These are phyloP conservation scores for Apiotrichum laibachii DNA, from an alignment of 1,284 basidiomycete species.

Conservation along the genomic window DNA sequence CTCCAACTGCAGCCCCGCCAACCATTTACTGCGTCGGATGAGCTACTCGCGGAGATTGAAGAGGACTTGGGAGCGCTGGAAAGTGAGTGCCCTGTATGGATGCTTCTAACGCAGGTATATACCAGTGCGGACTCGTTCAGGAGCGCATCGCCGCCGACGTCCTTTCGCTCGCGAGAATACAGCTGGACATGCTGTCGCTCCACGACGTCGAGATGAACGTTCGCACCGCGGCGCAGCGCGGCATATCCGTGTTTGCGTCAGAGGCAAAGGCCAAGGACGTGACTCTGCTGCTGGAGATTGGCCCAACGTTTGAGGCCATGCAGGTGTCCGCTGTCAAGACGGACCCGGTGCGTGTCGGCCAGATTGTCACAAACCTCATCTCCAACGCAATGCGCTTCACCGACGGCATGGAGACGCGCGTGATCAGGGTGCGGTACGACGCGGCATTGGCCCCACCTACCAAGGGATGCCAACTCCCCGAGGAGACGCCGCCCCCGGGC, in stretches of 20 bases:
- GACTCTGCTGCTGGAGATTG: slow-evolving; percentile 34
- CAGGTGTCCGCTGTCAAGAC: slow-evolving; percentile 38
- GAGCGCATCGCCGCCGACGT: slow-evolving; percentile 53
- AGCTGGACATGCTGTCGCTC: slow-evolving; percentile 46
- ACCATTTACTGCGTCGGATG: slow-evolving; percentile 16
- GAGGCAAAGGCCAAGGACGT: slow-evolving; percentile 44
- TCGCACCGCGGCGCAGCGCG: slow-evolving; percentile 43
- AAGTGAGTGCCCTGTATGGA: slow-evolving; percentile 12
- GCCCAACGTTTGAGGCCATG: slow-evolving; percentile 27
- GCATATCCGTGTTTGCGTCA: slow-evolving; percentile 36
- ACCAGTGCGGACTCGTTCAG: slow-evolving; percentile 50
- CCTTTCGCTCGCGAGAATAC: slow-evolving; percentile 51
- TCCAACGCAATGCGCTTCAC: slow-evolving; percentile 38
- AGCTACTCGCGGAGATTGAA: slow-evolving; percentile 35
- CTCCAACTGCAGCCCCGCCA: slow-evolving; percentile 8
- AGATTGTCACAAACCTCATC: slow-evolving; percentile 44
- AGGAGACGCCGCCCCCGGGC: neutral
- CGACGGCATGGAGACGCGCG: slow-evolving; percentile 12
- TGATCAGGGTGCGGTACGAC: slow-evolving; percentile 35
- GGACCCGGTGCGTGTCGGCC: slow-evolving; percentile 48
- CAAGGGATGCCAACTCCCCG: neutral
- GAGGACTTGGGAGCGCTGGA: slow-evolving; percentile 42
- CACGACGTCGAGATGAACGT: slow-evolving; percentile 48
- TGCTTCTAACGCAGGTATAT: slow-evolving; percentile 22
- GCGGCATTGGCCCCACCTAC: slow-evolving; percentile 26